Conservation (phyloP, 495 filamentous ascomycete species). For the Penicillium simplicissimum region DNA sequence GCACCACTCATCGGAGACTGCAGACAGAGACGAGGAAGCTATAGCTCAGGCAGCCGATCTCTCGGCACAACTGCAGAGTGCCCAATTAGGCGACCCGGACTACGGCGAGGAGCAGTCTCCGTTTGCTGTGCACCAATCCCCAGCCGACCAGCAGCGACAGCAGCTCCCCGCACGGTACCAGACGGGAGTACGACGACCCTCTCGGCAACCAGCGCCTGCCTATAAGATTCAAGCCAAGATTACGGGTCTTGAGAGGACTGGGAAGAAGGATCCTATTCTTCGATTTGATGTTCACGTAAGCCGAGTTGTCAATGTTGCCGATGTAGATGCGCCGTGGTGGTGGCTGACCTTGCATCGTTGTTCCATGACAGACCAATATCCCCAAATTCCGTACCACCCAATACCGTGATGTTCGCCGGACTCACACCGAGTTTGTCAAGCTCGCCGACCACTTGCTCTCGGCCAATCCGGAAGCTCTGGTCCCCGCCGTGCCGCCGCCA, state of each 20-base stretch:
- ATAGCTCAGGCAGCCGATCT: constrained; percentile 38
- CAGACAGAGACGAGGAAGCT: constrained; percentile 22
- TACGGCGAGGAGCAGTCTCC: constrained; percentile 38
- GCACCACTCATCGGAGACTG: constrained; percentile 45
- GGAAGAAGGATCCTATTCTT: constrained; percentile 92
- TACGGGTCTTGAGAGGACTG: constrained; percentile 86
- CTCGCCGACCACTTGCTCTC: constrained; percentile 93
- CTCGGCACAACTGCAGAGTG: constrained; percentile 46
- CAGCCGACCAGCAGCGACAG: constrained; percentile 48
- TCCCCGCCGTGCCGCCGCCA: constrained; percentile 91
- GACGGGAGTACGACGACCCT: constrained; percentile 43
- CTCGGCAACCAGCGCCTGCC: constrained; percentile 54
- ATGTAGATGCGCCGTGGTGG: background rate
- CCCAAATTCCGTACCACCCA: constrained; percentile 97
- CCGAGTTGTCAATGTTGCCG: constrained; percentile 5
- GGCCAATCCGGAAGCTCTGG: constrained; percentile 94
- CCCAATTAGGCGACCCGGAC: constrained; percentile 43
- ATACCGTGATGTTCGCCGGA: constrained; percentile 92
- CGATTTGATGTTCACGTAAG: constrained; percentile 96
- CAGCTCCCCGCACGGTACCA: constrained; percentile 52
- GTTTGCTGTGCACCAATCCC: constrained; percentile 41
- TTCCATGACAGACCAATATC: constrained; percentile 76
- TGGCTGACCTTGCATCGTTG: constrained; percentile 9
- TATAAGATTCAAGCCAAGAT: constrained; percentile 93
- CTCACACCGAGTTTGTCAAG: constrained; percentile 94